Evolutionary conservation across 2,329 filamentous ascomycete genomes (phyloP), one percentile per base, ranked within the genome.

Genomic region (Dothistroma septosporum): DNA sequence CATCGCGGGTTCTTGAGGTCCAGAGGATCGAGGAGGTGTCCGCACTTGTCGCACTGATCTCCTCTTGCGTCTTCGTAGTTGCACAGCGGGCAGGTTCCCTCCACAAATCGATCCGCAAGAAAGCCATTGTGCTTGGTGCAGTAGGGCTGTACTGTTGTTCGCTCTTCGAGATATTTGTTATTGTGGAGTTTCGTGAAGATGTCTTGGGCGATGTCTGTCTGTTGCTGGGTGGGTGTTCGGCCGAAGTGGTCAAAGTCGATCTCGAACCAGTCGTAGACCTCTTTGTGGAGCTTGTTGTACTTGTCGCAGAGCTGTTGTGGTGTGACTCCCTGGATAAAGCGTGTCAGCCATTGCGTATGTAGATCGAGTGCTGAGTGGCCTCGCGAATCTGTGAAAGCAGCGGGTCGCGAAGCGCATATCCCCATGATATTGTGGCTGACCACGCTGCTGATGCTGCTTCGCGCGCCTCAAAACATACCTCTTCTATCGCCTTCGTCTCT

Each of bases 221-320:
- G 94, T 70, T 94, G 85, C 58, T 85, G 78, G 19, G 93, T 97
- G 2, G 92, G 91, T 5, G 94, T 97, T 61, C 92, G 88, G 64
- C 92, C 94, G 74, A 97, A 99, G 76, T 92, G 88, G 78, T 97
- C 93, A 74, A 97, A 97, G 61, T 85, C 87, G 72, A 97, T 93
- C 73, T 92, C 86, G 79, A 99, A 99, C 91, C 93, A 97, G 75
- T 95, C 85, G 77, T 97, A 97, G 67, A 97, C 89, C 53, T 89
- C 90, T 70, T 91, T 87, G 78, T 97, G 93, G 61, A 96, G 86
- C 70, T 86, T 86, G 78, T 95, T 90, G 80, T 95, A 97, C 79
- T 97, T 95, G 77, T 90, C 86, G 80, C 93, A 97, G 12, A 97
- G 85, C 73, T 92, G 84, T 70, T 89, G 83, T 22, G 93, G 92